These are phyloP conservation scores for Cystobasidium tubakii DNA, from an alignment of 768 basidiomycete species.

Conservation along the genomic window DNA sequence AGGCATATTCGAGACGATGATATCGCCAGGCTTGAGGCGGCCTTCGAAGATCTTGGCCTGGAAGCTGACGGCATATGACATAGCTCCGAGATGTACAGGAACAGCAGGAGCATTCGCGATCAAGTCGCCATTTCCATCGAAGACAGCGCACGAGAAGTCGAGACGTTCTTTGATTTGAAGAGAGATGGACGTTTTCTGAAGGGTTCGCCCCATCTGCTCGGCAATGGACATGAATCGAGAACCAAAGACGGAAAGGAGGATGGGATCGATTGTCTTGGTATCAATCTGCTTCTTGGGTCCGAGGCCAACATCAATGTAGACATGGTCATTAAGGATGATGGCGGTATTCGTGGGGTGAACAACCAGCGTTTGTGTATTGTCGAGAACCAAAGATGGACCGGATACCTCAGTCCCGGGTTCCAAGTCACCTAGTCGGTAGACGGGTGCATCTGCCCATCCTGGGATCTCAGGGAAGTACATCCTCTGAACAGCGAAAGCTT, in stretches of 20 bases:
- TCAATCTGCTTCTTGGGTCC: constrained; percentile 43
- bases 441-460: constrained; percentile 39
- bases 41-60: constrained; percentile 51
- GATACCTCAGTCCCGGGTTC: constrained; percentile 41
- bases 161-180: constrained; percentile 35
- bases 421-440: constrained; percentile 41
- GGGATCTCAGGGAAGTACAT: constrained; percentile 43
- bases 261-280: constrained; percentile 41
- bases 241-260: constrained; percentile 38
- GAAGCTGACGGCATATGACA: constrained; percentile 48
- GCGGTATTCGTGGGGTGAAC: constrained; percentile 42
- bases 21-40: constrained; percentile 72
- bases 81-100: constrained; percentile 40
- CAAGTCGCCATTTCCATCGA: constrained; percentile 11
- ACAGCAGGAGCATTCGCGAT: constrained; percentile 31
- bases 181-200: constrained; percentile 44
- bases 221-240: constrained; percentile 44
- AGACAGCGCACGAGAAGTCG: constrained; percentile 22
- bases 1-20: constrained; percentile 34
- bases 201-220: constrained; percentile 45
- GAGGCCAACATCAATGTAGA: constrained; percentile 46
- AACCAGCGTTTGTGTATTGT: constrained; percentile 38
- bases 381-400: constrained; percentile 38
- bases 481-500: constrained; percentile 38
- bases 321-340: constrained; percentile 41